Evolutionary conservation across 2,329 filamentous ascomycete genomes (phyloP), one percentile per base, ranked within the genome.

Genomic region (Pyricularia pennisetigena): DNA sequence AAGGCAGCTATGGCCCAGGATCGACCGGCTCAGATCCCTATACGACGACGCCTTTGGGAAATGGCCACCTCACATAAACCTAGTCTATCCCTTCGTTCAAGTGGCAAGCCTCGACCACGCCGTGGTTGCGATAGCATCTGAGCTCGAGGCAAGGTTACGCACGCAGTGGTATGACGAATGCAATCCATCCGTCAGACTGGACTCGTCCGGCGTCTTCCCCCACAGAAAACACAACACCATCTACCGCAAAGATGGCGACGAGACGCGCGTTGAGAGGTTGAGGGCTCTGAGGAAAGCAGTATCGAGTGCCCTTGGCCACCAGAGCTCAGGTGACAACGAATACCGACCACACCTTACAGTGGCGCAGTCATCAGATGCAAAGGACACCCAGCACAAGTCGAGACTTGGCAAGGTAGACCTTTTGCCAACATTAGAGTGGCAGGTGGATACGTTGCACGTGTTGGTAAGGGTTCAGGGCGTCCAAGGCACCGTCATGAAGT

Each of bases 11-110:
- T 85, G 83, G 78, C 70, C 78, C 1, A 72, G 82, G 3, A 74
- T 88, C 67, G 81, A 90, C 71, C 77, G 78, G 16, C 76, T 91
- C 3, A 83, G 88, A 63, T 80, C 79, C n/a, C 77, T 87, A 14
- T 88, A 90, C 76, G 88, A 91, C 75, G 86, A 86, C 70, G 81
- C 83, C 0, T 85, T 83, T 71, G 79, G 79, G 29, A 85, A 81
- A 75, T 91, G 89, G 88, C 87, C 88, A 3, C 85, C 88, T 14
- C 88, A 90, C 72, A 74, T 90, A 72, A 91, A 90, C 71, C 75
- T 91, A 29, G 72, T 90, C 26, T 90, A 90, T 73, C 89, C 88
- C 0, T 91, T 90, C 74, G 85, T 89, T 7, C 74, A 76, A 2
- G 76, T 80, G 0, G 80, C 84, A 2, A 71, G 72, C 9, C 78